Evolutionary conservation across 2,329 filamentous ascomycete species (phyloP).

Genomic region (Exophiala sideris): DNA sequence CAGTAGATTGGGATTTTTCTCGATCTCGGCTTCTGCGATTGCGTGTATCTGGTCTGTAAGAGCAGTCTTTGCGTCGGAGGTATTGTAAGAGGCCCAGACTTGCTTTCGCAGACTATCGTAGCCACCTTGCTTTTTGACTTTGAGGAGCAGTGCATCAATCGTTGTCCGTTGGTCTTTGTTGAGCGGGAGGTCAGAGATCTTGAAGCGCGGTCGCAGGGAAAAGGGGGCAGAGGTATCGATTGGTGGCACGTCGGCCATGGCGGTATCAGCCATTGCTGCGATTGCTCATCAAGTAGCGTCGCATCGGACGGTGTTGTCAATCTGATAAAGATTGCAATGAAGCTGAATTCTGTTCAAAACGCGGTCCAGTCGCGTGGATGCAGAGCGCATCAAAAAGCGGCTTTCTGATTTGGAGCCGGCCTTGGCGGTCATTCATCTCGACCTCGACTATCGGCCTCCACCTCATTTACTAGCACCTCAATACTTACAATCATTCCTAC

Average conservation of each 20-base stretch:
- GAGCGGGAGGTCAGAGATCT: slow-evolving; percentile 60
- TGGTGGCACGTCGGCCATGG: slow-evolving; percentile 22
- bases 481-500: too few species aligned
- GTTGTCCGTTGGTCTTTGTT: slow-evolving; percentile 55
- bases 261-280: slow-evolving; percentile 17
- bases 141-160: slow-evolving; percentile 60
- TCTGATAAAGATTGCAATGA: neutral
- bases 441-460: too few species aligned
- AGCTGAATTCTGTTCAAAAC: neutral
- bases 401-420: too few species aligned
- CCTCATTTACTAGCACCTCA: too few species aligned
- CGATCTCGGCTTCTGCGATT: slow-evolving; percentile 59
- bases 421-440: too few species aligned
- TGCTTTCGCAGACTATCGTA: slow-evolving; percentile 62
- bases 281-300: neutral
- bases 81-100: slow-evolving; percentile 56
- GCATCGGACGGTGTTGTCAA: neutral
- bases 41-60: slow-evolving; percentile 53
- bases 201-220: slow-evolving; percentile 46
- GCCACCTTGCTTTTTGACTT: slow-evolving; percentile 65
- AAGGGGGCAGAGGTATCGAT: slow-evolving; percentile 15
- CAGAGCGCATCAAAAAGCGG: too few species aligned
- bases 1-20: slow-evolving; percentile 59
- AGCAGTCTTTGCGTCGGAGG: slow-evolving; percentile 50
- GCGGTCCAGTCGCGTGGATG: too few species aligned